Evolutionary conservation across 305 asterid genomes (phyloP), one percentile per base, ranked within the genome.

Genomic region (Fraxinus xanthoxyloides): DNA sequence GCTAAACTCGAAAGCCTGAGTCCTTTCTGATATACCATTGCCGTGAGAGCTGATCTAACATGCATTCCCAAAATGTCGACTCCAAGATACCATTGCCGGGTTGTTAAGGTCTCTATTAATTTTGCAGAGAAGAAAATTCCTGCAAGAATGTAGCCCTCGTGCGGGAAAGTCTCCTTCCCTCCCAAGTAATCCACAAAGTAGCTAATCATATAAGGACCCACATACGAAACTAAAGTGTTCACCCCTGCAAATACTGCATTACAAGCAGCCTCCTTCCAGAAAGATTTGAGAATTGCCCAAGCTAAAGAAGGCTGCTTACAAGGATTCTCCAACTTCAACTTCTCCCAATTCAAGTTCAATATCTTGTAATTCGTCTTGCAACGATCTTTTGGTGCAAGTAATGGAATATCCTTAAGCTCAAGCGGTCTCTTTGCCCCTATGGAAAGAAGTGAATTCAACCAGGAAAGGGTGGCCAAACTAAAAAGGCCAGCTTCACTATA

Each of bases 41-140:
- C 97, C 1, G 99, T 94, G 74, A 96, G 98, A 84, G 98, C 98
- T 69, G 99, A 96, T 84, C 99, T 88, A 79, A 96, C 98, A 78
- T 96, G 99, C 99, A 96, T 94, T 3, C 99, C 99, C 90, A 96
- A 77, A 82, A 96, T 96, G 83, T 96, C 99, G 0, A 94, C 97
- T 78, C 99, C 99, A 24, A 96, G 97, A 85, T 96, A 96, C 99
- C 99, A 96, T 82, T 96, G 99, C 51, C 99, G 88, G 77, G 93
- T 92, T 12, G 97, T 90, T 65, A 94, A 82, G 43, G 98, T 96
- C 89, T 96, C 99, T 0, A 93, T 80, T 88, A 96, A 84, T 89
- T 96, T 96, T 3, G 99, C 98, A 0, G 91, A 0, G 84, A 96
- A 96, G 89, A 96, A 94, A 83, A 91, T 89, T 79, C 88, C 98